Evolutionary conservation across 208 protist genomes (phyloP), one percentile per base, ranked within the genome.

Genomic region (Crithidia sp.): DNA sequence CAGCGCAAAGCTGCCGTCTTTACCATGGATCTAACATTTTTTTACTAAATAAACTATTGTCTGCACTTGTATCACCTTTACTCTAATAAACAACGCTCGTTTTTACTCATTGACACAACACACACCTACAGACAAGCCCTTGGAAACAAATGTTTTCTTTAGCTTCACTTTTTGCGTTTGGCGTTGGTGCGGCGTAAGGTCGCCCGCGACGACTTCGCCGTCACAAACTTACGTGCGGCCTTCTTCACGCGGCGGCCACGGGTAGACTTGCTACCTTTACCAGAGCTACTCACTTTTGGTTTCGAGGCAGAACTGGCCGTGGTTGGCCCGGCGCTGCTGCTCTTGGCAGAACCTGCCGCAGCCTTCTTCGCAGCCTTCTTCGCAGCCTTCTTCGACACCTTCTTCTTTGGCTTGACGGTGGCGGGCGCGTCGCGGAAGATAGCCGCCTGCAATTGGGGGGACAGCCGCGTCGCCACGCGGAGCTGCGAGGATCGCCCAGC

Each of bases 381-480:
- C 5, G 41, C 41, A 19, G 37, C 40, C 28, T 71, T 19, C 28
- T 28, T 28, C 28, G 28, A 28, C 28, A 28, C 28, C 28, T 28
- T 28, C 14, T 13, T 57, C 50, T 43, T 39, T 13, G 37, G 16
- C 37, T 36, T 74, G 17, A 17, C 28, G 5, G 4, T 57, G 7
- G 56, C 13, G 7, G 28, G 16, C 2, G 59, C n/a, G 8, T 72
- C 37, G 12, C 67, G 28, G 14, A 82, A 77, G 28, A 82, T 28
- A 4, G 77, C 71, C 77, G 77, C 60, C 53, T 74, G 49, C n/a
- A 82, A 36, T 41, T 82, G 60, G 6, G 69, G 36, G 8, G 80
- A 85, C 0, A 85, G 75, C 3, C 67, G 67, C 39, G 72, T 76
- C 1, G 81, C 73, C 16, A 74, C 80, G 39, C 39, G 47, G 17